Evolutionary conservation across 495 filamentous ascomycete species (phyloP).

Genomic region (Monascus purpureus): DNA sequence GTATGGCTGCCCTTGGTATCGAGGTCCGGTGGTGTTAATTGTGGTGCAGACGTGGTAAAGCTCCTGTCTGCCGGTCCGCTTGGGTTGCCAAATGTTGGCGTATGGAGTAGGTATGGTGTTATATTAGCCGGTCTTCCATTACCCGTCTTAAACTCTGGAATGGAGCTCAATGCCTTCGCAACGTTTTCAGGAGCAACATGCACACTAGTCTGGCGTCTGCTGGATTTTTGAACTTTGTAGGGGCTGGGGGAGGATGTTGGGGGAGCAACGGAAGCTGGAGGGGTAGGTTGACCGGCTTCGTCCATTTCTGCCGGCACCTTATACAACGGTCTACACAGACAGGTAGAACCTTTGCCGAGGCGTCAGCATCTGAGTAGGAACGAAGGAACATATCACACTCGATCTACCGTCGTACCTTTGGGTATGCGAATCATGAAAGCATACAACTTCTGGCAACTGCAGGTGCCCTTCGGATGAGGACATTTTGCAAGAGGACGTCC

Average conservation of each 20-base stretch:
- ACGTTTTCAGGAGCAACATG: constrained; percentile 14
- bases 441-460: constrained; percentile 37
- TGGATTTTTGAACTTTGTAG: constrained; percentile 16
- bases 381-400: not conserved
- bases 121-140: constrained; percentile 7
- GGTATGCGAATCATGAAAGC: constrained; percentile 41
- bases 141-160: constrained; percentile 10
- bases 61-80: not conserved
- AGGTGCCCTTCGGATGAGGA: constrained; percentile 53
- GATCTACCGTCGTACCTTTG: constrained; percentile 19
- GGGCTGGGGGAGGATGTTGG: constrained; percentile 6
- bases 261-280: constrained; percentile 3
- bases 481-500: constrained; percentile 66
- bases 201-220: constrained; percentile 11
- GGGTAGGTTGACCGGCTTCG: constrained; percentile 6
- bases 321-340: constrained; percentile 29
- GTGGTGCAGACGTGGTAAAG: not conserved
- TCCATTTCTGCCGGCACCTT: constrained; percentile 15
- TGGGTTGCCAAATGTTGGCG: not conserved
- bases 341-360: constrained; percentile 16
- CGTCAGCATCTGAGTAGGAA: not conserved
- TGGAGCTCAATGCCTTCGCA: constrained; percentile 13
- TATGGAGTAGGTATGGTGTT: constrained; percentile 4
- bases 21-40: not conserved
- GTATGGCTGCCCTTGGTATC: constrained; percentile 1